Percentiles rank a stretch among this genome's conserved stretches.
Evolutionary conservation across 164 flowering plant species (phyloP).

Genomic region (Magnolia changhungtana): DNA sequence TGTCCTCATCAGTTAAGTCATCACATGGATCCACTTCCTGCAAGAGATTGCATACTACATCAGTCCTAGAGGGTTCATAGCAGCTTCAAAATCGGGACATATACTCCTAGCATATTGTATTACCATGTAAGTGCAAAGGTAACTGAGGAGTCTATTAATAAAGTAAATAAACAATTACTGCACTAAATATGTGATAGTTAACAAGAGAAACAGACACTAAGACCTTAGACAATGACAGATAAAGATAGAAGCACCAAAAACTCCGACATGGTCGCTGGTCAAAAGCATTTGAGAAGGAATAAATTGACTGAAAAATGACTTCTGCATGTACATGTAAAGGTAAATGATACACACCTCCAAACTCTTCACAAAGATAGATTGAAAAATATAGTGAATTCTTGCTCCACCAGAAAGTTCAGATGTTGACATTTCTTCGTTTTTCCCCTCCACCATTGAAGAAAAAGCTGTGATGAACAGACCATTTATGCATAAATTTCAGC

Average conservation of each 20-base stretch:
- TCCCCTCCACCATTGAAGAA: slow-evolving; percentile 92
- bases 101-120: neutral
- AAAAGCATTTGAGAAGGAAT: neutral
- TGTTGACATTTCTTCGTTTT: slow-evolving; percentile 94
- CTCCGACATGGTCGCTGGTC: neutral
- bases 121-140: neutral
- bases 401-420: slow-evolving; percentile 98
- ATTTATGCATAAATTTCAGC: neutral
- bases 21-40: slow-evolving; percentile 99
- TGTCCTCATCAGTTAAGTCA: slow-evolving; percentile 90
- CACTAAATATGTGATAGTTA: neutral
- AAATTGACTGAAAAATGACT: neutral
- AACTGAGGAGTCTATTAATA: no score
- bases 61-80: neutral
- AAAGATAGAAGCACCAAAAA: neutral
- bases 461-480: slow-evolving; percentile 54
- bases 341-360: slow-evolving; percentile 63
- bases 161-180: no score
- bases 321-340: neutral
- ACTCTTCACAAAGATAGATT: slow-evolving; percentile 86
- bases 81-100: neutral
- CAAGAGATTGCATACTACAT: slow-evolving; percentile 8
- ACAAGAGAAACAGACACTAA: neutral
- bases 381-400: slow-evolving; percentile 89
- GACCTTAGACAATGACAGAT: neutral